Evolutionary conservation across 2,329 filamentous ascomycete species (phyloP).

Genomic region (Domatiomyces globalis): DNA sequence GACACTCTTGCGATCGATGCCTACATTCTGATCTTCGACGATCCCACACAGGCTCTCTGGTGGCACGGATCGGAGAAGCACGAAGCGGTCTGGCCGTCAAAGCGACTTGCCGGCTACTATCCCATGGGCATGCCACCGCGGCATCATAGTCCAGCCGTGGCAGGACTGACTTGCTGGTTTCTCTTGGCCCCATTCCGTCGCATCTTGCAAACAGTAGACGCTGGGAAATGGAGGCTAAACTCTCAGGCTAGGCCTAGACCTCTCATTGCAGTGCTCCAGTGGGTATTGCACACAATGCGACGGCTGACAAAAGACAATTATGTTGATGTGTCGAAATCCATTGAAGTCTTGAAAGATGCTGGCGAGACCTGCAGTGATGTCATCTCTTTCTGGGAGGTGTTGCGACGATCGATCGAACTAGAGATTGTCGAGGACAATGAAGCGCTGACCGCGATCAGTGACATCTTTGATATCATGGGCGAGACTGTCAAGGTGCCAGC

Average conservation of each 20-base stretch:
- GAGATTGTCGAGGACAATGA: constrained; percentile 36
- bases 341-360: constrained; percentile 27
- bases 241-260: constrained; percentile 36
- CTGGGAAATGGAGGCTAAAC: constrained; percentile 33
- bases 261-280: constrained; percentile 37
- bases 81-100: constrained; percentile 38
- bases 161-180: constrained; percentile 44
- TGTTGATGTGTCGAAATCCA: constrained; percentile 30
- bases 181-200: constrained; percentile 46
- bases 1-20: constrained; percentile 49
- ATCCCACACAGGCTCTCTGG: constrained; percentile 47
- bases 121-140: constrained; percentile 34
- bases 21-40: constrained; percentile 47
- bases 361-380: constrained; percentile 38
- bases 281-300: constrained; percentile 37
- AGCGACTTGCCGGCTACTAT: constrained; percentile 43
- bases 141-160: constrained; percentile 36
- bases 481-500: constrained; percentile 13
- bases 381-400: constrained; percentile 40
- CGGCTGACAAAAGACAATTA: constrained; percentile 29
- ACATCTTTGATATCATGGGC: constrained; percentile 33
- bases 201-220: constrained; percentile 37
- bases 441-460: constrained; percentile 25
- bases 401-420: constrained; percentile 38
- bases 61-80: constrained; percentile 43